Base-by-base conservation (phyloP, 2,329 filamentous ascomycete genomes). In the Thermomyces lanuginosus region DNA sequence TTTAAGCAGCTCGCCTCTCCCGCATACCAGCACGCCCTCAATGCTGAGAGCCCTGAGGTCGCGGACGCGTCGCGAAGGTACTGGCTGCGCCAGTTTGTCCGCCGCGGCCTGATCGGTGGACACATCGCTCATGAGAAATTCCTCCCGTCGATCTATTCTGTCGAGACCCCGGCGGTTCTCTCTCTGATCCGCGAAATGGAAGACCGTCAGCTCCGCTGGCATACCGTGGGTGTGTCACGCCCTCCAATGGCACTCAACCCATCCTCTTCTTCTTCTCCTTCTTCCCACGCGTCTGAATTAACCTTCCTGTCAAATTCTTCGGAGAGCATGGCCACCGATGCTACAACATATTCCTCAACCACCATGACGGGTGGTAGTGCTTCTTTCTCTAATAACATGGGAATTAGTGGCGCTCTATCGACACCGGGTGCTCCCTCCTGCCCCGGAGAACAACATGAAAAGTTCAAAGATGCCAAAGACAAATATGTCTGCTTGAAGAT, bases 171-270 rank as follows among this genome's bases (percentile, higher is more conserved):
- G 5, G 48, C 41, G 22, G 30, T 60, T 2, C 35, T 56, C 4
- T 43, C 45, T 6, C 43, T 60, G 9, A 45, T 57, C 17, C 40
- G 45, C 22, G 53, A 56, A 27, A 41, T 60, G 28, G 56, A 59
- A 24, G 36, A 46, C 16, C 52, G 57, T 8, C 57, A 61, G 32
- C 49, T 48, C 10, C 44, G 42, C 30, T 57, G 53, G 51, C 57
- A 61, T 44, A 34, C 38, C 4, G 29, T 36, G 6, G 34, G 33
- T 7, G 16, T 26, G 6, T 21, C 27, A 19, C 19, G 21, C 11
- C 18, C 22, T 6, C 8, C 19, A 9, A 6, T 16, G 9, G 13
- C 22, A 12, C 26, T 20, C 14, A 11, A 30, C 3, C 11, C 12
- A 7, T n/a, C 10, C 3, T 22, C 10, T 26, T 13, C 11, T 9